These are phyloP conservation scores for Microsporum ferrugineum DNA, from an alignment of 2,329 filamentous ascomycete genomes.

Conservation along the genomic window DNA sequence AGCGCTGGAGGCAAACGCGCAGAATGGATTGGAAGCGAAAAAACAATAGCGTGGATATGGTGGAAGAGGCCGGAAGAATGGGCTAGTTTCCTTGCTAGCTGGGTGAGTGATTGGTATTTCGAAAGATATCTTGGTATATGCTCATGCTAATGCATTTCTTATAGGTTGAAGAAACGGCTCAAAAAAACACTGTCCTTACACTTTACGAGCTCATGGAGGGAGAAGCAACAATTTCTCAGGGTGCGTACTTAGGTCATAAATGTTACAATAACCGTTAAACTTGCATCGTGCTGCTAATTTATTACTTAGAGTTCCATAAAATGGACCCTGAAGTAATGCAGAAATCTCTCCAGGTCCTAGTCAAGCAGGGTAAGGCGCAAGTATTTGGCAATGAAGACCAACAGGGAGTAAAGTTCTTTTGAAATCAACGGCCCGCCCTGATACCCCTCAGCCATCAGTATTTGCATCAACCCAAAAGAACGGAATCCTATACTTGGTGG, in stretches of 20 bases:
- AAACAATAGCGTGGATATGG: conserved; percentile 59
- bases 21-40: conserved; percentile 49
- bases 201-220: conserved; percentile 84
- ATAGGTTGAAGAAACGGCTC: conserved; percentile 67
- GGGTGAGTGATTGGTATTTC: conserved; percentile 36
- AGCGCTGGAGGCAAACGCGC: conserved; percentile 40
- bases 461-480: background rate
- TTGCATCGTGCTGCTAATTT: background rate
- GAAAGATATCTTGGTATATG: conserved; percentile 17
- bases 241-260: conserved; percentile 33
- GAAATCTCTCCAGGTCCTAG: conserved; percentile 66
- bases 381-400: conserved; percentile 84
- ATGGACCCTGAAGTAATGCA: conserved; percentile 74
- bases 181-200: conserved; percentile 80
- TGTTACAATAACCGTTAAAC: background rate
- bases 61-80: conserved; percentile 87
- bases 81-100: conserved; percentile 65
- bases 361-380: conserved; percentile 84
- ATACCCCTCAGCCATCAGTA: background rate
- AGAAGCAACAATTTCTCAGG: conserved; percentile 61
- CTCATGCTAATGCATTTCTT: background rate
- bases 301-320: conserved; percentile 62
- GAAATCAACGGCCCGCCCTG: background rate
- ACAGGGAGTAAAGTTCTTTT: conserved; percentile 95
- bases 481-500: background rate